phyloP scores from a whole-genome alignment of 2,329 filamentous ascomycete genomes.

The Alternaria tenuissima region DNA sequence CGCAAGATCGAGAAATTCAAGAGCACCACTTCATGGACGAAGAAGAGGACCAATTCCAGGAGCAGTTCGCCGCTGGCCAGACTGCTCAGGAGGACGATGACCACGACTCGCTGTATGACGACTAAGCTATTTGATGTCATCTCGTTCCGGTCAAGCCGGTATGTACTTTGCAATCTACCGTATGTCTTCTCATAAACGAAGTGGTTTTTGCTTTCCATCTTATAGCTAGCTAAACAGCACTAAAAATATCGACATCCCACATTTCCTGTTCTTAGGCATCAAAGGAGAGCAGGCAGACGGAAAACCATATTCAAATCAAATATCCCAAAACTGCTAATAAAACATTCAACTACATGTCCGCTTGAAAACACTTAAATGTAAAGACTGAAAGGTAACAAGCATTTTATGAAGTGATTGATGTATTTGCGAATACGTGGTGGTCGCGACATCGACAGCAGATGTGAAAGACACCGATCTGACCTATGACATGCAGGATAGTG shows the following conservation, averaged over 20 bases:
- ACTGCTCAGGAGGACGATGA: slow-evolving; percentile 23
- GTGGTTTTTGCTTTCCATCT: not conserved
- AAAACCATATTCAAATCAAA: not conserved
- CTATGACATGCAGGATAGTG: too few species aligned
- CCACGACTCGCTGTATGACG: slow-evolving; percentile 32
- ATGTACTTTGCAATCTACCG: not conserved
- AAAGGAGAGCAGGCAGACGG: not conserved
- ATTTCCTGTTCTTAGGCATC: not conserved
- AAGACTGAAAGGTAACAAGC: not conserved
- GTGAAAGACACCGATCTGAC: too few species aligned
- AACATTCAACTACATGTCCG: not conserved
- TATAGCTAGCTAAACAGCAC: not conserved
- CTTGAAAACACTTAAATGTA: not conserved
- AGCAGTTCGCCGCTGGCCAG: slow-evolving; percentile 34
- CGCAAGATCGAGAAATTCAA: slow-evolving; percentile 10
- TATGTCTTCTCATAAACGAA: not conserved
- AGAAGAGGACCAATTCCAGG: slow-evolving; percentile 31
- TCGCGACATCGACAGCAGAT: not conserved
- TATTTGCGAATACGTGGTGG: not conserved
- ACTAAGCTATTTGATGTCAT: slow-evolving; percentile 18
- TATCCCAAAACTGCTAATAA: not conserved
- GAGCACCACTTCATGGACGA: slow-evolving; percentile 10
- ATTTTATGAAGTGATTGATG: not conserved
- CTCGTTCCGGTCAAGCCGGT: not conserved
- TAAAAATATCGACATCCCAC: not conserved